These are phyloP conservation scores for Xylaria nigripes DNA, from an alignment of 495 filamentous ascomycete genomes.

Conservation along the genomic window DNA sequence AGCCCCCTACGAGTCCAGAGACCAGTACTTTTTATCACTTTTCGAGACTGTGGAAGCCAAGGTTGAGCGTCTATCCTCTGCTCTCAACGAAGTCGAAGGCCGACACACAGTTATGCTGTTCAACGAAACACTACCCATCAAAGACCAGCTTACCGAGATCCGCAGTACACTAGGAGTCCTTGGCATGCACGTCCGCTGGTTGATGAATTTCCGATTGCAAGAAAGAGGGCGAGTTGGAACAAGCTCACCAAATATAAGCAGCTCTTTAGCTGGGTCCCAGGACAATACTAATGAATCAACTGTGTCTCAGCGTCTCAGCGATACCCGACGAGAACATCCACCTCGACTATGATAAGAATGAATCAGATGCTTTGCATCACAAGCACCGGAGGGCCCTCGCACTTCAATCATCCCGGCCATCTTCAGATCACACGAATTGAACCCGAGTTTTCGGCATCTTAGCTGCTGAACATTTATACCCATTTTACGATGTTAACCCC, in stretches of 20 bases:
- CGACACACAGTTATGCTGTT: constrained; percentile 41
- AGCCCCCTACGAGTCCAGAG: constrained; percentile 27
- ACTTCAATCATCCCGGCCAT: background rate
- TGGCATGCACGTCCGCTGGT: constrained; percentile 48
- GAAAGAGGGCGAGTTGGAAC: constrained; percentile 25
- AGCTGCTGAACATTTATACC: background rate
- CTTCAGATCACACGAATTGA: background rate
- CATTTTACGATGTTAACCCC: background rate
- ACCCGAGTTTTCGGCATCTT: background rate
- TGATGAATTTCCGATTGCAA: constrained; percentile 41
- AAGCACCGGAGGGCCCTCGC: background rate
- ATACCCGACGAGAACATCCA: constrained; percentile 21
- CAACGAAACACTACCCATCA: constrained; percentile 43
- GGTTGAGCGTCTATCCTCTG: constrained; percentile 37
- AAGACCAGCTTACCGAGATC: constrained; percentile 46
- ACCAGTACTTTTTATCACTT: constrained; percentile 39
- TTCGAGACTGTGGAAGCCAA: constrained; percentile 42
- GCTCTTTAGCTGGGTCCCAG: constrained; percentile 11
- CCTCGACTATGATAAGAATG: constrained; percentile 15
- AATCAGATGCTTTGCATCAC: background rate
- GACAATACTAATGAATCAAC: constrained; percentile 8
- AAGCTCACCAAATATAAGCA: constrained; percentile 5
- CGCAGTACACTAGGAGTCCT: constrained; percentile 42
- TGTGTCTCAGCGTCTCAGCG: constrained; percentile 15
- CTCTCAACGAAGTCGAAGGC: constrained; percentile 38